Conservation (phyloP, 1,139 yeast species). For the Candida sp. region DNA sequence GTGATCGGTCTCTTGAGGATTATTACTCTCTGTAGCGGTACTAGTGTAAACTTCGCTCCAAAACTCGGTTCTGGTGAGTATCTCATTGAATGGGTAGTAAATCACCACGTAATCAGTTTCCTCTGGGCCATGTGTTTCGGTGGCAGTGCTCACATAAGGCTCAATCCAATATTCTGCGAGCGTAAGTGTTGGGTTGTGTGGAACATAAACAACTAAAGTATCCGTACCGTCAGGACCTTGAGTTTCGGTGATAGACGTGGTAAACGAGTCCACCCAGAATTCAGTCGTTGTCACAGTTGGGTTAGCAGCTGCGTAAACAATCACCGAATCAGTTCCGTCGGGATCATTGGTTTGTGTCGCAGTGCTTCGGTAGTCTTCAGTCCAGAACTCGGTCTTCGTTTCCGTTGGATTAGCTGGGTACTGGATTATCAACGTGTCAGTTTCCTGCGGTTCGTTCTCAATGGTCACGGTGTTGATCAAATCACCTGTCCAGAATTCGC, state of each 20-base stretch:
- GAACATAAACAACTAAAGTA: conserved; percentile 22
- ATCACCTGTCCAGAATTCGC: conserved; percentile 3
- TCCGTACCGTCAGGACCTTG: conserved; percentile 16
- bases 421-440: conserved; percentile 17
- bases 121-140: conserved; percentile 13
- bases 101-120: conserved; percentile 21
- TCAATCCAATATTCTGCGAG: conserved; percentile 14
- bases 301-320: conserved; percentile 21
- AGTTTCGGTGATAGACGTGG: conserved; percentile 13
- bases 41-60: conserved; percentile 9
- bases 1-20: conserved; percentile 10
- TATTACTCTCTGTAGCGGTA: conserved; percentile 11
- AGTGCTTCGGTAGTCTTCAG: neutral
- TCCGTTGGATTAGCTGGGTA: conserved; percentile 8
- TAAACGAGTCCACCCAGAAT: conserved; percentile 1
- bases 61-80: conserved; percentile 16
- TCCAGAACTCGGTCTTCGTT: conserved; percentile 12
- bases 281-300: conserved; percentile 17
- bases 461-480: conserved; percentile 10
- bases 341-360: conserved; percentile 2
- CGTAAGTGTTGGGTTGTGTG: conserved; percentile 18
- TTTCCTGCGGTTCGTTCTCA: conserved; percentile 10
- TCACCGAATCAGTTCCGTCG: conserved; percentile 20
- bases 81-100: conserved; percentile 19
- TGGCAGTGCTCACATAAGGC: conserved; percentile 9